A percentile compares a stretch with the other conserved stretches of the same genome.
phyloP scores from a whole-genome alignment of 257 asterid species.

The Jasminum sambac region DNA sequence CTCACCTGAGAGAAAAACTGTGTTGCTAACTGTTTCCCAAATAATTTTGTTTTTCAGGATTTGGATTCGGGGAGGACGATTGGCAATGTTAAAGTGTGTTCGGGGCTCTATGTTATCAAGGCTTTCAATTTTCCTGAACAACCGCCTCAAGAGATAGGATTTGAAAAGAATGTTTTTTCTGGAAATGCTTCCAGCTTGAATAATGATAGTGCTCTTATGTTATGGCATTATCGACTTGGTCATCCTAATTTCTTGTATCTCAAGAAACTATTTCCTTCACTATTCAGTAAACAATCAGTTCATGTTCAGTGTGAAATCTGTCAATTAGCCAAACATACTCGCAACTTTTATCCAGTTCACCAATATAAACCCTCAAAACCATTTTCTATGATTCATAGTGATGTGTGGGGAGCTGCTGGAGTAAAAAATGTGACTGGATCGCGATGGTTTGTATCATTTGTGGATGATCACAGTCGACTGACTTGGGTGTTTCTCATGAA shows the following conservation, averaged over 20 bases:
- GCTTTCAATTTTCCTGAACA: background rate
- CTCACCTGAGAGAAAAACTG: slow-evolving; percentile 1
- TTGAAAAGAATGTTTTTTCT: background rate
- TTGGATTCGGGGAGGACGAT: slow-evolving; percentile 11
- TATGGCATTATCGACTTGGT: slow-evolving; percentile 4
- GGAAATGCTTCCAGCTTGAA: background rate
- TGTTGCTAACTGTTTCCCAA: slow-evolving; percentile 9
- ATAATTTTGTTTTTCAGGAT: background rate
- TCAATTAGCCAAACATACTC: slow-evolving; percentile 12
- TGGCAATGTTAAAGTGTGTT: slow-evolving; percentile 3
- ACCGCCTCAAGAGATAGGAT: background rate
- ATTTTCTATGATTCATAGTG: no score
- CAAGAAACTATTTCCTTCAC: background rate
- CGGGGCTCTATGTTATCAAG: background rate
- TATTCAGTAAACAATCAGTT: slow-evolving; percentile 12
- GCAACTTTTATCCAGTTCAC: slow-evolving; percentile 9
- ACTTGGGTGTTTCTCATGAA: no score
- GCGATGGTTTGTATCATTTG: no score
- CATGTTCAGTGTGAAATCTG: slow-evolving; percentile 9
- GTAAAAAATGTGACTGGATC: no score
- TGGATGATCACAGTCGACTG: no score
- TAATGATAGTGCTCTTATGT: slow-evolving; percentile 1
- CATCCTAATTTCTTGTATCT: slow-evolving; percentile 14
- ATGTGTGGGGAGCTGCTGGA: no score
- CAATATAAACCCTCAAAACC: no score